A percentile compares a stretch with the other conserved stretches of the same genome.
phyloP scores from a whole-genome alignment of 1,284 basidiomycete genomes.

The Microbotryum scabiosae region DNA sequence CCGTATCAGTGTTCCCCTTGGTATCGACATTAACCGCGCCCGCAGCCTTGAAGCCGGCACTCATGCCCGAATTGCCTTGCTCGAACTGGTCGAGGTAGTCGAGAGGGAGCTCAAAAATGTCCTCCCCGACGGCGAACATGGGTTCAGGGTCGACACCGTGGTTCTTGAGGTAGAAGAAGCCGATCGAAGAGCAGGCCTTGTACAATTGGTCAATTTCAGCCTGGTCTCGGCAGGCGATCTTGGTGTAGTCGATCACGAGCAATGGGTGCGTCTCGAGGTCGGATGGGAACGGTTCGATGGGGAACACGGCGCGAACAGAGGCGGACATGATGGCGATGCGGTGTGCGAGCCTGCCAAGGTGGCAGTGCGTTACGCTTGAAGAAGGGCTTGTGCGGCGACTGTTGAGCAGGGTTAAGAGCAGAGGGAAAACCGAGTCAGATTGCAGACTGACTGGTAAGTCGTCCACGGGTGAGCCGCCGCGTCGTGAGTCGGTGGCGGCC shows the following conservation, averaged over 20 bases:
- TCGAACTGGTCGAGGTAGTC: slow-evolving; percentile 58
- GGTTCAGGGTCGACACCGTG: slow-evolving; percentile 48
- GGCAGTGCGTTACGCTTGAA: too few species aligned
- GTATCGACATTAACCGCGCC: slow-evolving; percentile 57
- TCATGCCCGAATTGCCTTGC: slow-evolving; percentile 55
- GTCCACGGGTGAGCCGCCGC: too few species aligned
- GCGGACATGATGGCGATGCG: not conserved
- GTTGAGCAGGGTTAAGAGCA: too few species aligned
- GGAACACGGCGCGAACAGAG: not conserved
- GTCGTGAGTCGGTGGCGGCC: too few species aligned
- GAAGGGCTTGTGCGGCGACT: too few species aligned
- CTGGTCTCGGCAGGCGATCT: slow-evolving; percentile 38
- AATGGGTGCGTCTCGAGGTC: slow-evolving; percentile 48
- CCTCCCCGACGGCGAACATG: slow-evolving; percentile 56
- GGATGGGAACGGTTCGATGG: slow-evolving; percentile 44
- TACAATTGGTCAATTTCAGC: slow-evolving; percentile 24
- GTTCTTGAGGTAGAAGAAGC: slow-evolving; percentile 43
- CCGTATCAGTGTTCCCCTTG: slow-evolving; percentile 51
- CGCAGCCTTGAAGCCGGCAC: slow-evolving; percentile 49
- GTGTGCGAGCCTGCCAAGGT: too few species aligned
- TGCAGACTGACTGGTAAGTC: too few species aligned
- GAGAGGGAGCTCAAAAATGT: slow-evolving; percentile 52
- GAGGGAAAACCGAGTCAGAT: too few species aligned
- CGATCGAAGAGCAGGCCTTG: slow-evolving; percentile 24
- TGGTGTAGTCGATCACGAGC: slow-evolving; percentile 49